Evolutionary conservation across 2,329 filamentous ascomycete genomes (phyloP).

Genomic region (Microcyclospora tardicrescens): DNA sequence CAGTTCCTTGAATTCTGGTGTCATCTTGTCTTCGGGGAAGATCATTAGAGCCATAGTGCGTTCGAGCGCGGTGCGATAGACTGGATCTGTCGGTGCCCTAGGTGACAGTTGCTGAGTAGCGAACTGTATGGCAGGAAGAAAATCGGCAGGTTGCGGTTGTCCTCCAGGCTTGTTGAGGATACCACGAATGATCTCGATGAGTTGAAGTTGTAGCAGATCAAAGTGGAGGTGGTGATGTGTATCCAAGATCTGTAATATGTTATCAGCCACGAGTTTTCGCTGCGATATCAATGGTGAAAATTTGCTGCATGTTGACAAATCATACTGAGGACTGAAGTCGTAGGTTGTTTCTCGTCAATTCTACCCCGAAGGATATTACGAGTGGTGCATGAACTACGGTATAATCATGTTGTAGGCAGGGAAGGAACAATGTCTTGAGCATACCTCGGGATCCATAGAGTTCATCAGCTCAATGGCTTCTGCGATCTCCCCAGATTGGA

Average conservation of each 20-base stretch:
- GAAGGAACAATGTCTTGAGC: constrained; percentile 20
- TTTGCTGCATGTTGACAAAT: constrained; percentile 28
- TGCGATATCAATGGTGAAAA: not conserved
- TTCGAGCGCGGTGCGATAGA: constrained; percentile 78
- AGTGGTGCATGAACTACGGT: constrained; percentile 99
- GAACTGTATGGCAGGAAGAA: constrained; percentile 70
- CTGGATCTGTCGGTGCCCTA: constrained; percentile 64
- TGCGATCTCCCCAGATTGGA: constrained; percentile 76
- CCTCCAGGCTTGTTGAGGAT: constrained; percentile 36
- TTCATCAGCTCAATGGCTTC: constrained; percentile 78
- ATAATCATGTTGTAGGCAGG: constrained; percentile 68
- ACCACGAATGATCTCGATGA: constrained; percentile 80
- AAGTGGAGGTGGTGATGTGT: constrained; percentile 75
- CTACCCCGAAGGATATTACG: constrained; percentile 67
- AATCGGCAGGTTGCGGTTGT: constrained; percentile 52
- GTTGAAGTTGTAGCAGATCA: constrained; percentile 72
- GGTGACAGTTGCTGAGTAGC: constrained; percentile 79
- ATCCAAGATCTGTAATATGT: constrained; percentile 63
- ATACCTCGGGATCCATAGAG: constrained; percentile 80
- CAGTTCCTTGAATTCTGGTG: constrained; percentile 61
- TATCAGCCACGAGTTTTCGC: constrained; percentile 1
- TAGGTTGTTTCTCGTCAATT: constrained; percentile 78
- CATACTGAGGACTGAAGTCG: constrained; percentile 80
- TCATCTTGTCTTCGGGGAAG: constrained; percentile 68
- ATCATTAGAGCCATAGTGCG: constrained; percentile 86